These are phyloP conservation scores for Micractinium sp. DNA, from an alignment of 139 green algal genomes.

Conservation along the genomic window DNA sequence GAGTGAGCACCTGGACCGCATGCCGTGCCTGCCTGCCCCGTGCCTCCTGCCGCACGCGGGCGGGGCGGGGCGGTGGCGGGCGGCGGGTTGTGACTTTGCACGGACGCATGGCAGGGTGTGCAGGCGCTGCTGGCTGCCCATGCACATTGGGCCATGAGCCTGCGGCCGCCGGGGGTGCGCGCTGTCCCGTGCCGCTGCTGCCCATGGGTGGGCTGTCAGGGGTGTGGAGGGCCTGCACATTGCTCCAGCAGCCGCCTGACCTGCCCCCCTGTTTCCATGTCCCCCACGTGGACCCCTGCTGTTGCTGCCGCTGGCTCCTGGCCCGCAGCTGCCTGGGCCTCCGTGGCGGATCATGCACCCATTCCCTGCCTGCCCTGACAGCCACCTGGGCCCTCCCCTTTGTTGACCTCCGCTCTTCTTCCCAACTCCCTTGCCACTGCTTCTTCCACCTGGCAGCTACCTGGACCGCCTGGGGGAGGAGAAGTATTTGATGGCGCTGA, in stretches of 20 bases:
- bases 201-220: too few relatives aligned
- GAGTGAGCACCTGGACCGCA: background rate
- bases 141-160: background rate
- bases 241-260: too few relatives aligned
- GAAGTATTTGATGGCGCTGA: constrained; percentile 99
- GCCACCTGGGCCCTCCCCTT: background rate
- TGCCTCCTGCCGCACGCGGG: background rate
- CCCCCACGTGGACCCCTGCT: too few relatives aligned
- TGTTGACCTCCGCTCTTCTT: background rate
- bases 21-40: background rate
- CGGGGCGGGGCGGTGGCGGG: too few relatives aligned
- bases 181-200: too few relatives aligned
- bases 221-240: too few relatives aligned
- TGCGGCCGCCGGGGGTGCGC: too few relatives aligned
- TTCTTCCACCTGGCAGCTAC: constrained; percentile 58
- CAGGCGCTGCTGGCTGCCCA: background rate
- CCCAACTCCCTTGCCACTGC: background rate
- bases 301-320: too few relatives aligned
- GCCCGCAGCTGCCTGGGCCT: too few relatives aligned
- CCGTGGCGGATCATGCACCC: too few relatives aligned
- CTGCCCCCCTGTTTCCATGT: too few relatives aligned
- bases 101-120: background rate
- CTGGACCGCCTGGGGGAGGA: constrained; percentile 95
- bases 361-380: too few relatives aligned
- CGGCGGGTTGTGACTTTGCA: background rate